phyloP scores from a whole-genome alignment of 2,329 filamentous ascomycete genomes.

The Westerdykella aurantiaca region DNA sequence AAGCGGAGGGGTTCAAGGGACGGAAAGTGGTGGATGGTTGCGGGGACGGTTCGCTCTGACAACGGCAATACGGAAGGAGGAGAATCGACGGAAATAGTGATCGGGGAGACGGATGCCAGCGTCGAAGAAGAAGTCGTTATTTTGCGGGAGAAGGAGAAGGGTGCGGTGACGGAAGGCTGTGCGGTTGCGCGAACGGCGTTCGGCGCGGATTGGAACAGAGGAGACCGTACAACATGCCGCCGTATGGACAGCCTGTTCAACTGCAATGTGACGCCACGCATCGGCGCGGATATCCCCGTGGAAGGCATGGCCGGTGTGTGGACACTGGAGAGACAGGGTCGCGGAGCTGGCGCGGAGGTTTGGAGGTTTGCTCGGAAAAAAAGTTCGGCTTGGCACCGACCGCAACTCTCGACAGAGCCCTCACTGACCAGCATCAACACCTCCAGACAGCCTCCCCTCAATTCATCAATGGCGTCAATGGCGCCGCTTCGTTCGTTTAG shows the following conservation, averaged over 20 bases:
- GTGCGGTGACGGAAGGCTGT: constrained; percentile 20
- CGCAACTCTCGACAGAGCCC: constrained; percentile 7
- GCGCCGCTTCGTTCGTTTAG: constrained; percentile 30
- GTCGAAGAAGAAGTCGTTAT: constrained; percentile 46
- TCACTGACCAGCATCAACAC: constrained; percentile 5
- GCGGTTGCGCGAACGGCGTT: constrained; percentile 23
- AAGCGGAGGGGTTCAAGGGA: constrained; percentile 76
- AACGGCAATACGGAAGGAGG: constrained; percentile 20
- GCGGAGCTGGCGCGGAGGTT: constrained; percentile 29
- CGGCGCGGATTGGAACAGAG: constrained; percentile 37
- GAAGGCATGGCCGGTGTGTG: constrained; percentile 36
- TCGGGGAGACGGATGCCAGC: constrained; percentile 50
- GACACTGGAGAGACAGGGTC: constrained; percentile 15
- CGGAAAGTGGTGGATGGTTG: constrained; percentile 88
- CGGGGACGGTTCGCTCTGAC: constrained; percentile 54
- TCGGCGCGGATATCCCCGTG: constrained; percentile 33
- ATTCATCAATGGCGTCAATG: constrained; percentile 28
- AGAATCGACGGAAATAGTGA: constrained; percentile 39
- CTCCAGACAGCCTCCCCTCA: constrained; percentile 2
- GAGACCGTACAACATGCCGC: constrained; percentile 40
- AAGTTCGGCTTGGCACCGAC: constrained; percentile 5
- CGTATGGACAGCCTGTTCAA: constrained; percentile 24
- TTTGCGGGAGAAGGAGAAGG: constrained; percentile 20
- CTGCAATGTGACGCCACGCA: constrained; percentile 31
- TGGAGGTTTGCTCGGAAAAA: constrained; percentile 19